A percentile compares a stretch with the other conserved stretches of the same genome.
phyloP scores from a whole-genome alignment of 768 basidiomycete genomes.

The Amanita thiersii region DNA sequence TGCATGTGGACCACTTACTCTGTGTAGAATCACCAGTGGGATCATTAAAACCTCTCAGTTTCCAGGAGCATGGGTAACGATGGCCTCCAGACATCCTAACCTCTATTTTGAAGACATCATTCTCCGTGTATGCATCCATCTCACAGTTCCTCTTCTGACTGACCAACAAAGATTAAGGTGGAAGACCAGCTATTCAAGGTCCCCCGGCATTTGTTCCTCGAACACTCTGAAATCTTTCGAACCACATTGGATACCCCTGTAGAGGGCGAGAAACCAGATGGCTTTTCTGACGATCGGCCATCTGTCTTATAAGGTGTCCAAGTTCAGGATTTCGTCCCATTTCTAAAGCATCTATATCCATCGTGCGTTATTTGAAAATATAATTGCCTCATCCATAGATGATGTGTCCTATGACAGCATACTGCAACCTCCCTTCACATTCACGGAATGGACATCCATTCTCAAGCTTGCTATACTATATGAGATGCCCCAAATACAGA shows the following conservation, averaged over 20 bases:
- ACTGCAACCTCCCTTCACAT: background rate
- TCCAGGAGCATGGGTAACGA: background rate
- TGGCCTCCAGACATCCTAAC: background rate
- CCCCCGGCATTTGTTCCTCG: conserved; percentile 16
- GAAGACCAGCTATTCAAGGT: conserved; percentile 19
- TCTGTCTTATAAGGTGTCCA: conserved; percentile 17
- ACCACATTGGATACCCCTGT: conserved; percentile 17
- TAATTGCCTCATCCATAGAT: conserved; percentile 19
- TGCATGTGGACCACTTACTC: too few relatives aligned
- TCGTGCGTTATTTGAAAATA: conserved; percentile 14
- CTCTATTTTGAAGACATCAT: background rate
- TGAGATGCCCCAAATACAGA: conserved; percentile 11
- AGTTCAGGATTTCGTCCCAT: conserved; percentile 15
- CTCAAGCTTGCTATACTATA: conserved; percentile 32
- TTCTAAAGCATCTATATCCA: conserved; percentile 21
- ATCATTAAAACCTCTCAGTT: background rate
- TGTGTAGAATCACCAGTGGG: conserved; percentile 12
- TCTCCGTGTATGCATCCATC: background rate
- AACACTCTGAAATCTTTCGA: conserved; percentile 19
- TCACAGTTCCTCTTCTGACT: background rate
- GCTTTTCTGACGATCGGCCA: conserved; percentile 17
- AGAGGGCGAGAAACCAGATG: conserved; percentile 13
- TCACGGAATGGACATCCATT: conserved; percentile 27
- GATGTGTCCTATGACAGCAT: conserved; percentile 7
- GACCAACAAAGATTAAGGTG: conserved; percentile 12